These are phyloP conservation scores for Acacia pycnantha DNA, from an alignment of 331 rosid genomes.

Conservation along the genomic window DNA sequence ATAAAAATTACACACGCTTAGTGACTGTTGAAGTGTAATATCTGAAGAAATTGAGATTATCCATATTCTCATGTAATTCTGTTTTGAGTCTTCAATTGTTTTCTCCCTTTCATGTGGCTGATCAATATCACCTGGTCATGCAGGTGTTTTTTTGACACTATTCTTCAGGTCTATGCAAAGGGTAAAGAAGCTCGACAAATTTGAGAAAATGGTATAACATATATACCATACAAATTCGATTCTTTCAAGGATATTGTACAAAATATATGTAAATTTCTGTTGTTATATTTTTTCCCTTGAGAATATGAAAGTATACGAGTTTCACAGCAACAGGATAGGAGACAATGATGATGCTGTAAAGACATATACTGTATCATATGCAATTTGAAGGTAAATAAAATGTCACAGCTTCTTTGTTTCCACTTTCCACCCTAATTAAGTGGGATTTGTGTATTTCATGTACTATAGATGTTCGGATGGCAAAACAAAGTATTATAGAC, in stretches of 20 bases:
- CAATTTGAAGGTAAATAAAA: not conserved
- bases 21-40: not conserved
- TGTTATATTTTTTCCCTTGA: not conserved
- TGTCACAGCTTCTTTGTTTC: not conserved
- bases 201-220: conserved; percentile 74
- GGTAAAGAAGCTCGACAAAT: conserved; percentile 73
- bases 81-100: not conserved
- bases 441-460: not conserved
- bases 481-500: not conserved
- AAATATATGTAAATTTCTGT: not conserved
- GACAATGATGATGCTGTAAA: not conserved
- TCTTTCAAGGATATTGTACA: conserved; percentile 23
- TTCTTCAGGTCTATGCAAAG: conserved; percentile 74
- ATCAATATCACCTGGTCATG: conserved; percentile 28
- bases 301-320: conserved; percentile 21
- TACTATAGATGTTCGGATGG: not conserved
- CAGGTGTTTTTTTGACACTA: conserved; percentile 71
- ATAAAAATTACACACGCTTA: too few relatives aligned
- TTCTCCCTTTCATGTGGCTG: conserved; percentile 13
- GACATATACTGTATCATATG: not conserved
- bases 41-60: not conserved
- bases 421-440: not conserved
- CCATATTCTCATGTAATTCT: not conserved
- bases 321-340: conserved; percentile 14
- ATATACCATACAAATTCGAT: conserved; percentile 24